Conservation (phyloP, 169 alveolate species). For the Cryptosporidium sp. region DNA sequence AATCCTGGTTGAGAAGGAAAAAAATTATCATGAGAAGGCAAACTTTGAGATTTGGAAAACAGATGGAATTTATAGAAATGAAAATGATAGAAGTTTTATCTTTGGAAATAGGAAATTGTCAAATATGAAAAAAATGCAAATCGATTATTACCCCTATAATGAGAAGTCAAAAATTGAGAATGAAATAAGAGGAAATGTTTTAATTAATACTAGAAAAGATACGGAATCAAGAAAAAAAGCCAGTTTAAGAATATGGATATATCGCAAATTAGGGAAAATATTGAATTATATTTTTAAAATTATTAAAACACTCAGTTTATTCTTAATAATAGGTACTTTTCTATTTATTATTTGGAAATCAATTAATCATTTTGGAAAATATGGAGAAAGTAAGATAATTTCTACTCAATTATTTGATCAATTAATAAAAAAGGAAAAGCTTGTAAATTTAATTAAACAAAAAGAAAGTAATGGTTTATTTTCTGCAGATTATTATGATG, state of each 20-base stretch:
- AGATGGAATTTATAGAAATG: background rate
- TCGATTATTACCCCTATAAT: background rate
- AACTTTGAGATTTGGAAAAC: background rate
- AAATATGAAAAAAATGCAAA: background rate
- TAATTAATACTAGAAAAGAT: background rate
- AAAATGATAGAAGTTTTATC: background rate
- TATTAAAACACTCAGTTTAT: background rate
- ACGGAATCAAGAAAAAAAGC: background rate
- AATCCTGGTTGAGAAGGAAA: background rate
- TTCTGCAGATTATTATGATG: background rate
- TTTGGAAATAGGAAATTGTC: conserved; percentile 10
- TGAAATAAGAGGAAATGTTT: background rate
- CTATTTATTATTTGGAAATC: background rate
- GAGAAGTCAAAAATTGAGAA: background rate
- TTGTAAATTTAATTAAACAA: conserved; percentile 6
- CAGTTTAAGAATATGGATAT: background rate
- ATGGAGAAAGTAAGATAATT: background rate
- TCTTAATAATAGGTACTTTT: background rate
- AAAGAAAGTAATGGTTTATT: background rate
- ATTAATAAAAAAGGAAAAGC: background rate
- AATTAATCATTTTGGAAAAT: background rate
- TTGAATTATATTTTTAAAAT: background rate
- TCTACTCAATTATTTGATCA: conserved; percentile 6
- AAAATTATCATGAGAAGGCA: too few relatives aligned
- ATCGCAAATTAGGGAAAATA: background rate